A percentile compares a stretch with the other conserved stretches of the same genome.
These are phyloP conservation scores for Lecanoromycetidae sp. DNA, from an alignment of 2,329 filamentous ascomycete species.

Conservation along the genomic window DNA sequence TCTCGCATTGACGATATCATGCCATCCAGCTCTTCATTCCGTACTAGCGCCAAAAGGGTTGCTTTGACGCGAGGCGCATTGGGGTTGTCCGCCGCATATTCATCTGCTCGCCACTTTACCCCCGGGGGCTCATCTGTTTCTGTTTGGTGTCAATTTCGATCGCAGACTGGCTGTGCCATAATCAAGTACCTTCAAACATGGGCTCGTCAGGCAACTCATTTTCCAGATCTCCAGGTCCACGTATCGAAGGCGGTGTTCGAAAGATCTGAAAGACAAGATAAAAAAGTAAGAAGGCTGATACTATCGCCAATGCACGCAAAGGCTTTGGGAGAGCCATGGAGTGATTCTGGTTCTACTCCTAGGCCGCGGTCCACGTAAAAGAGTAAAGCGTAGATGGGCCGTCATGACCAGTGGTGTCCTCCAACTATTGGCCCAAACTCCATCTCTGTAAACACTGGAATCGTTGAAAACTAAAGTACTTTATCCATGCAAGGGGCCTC, in stretches of 20 bases:
- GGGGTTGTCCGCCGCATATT: slow-evolving; percentile 63
- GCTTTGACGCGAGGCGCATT: slow-evolving; percentile 82
- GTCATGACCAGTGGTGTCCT: neutral
- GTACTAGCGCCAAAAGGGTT: slow-evolving; percentile 79
- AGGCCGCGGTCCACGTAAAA: neutral
- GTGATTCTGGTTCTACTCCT: neutral
- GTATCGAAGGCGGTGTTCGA: slow-evolving; percentile 39
- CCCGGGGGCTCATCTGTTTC: slow-evolving; percentile 76
- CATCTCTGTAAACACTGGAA: neutral
- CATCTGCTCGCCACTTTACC: slow-evolving; percentile 57
- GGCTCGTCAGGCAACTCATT: slow-evolving; percentile 65
- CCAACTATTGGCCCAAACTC: neutral
- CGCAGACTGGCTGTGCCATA: too few relatives aligned
- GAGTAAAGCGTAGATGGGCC: neutral
- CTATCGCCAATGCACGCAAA: slow-evolving; percentile 63
- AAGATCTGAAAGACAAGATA: slow-evolving; percentile 70
- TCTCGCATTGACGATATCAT: slow-evolving; percentile 84
- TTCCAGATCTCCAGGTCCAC: slow-evolving; percentile 32
- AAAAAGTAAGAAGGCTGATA: slow-evolving; percentile 59
- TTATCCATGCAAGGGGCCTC: neutral
- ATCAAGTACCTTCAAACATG: slow-evolving; percentile 64
- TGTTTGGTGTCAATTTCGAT: slow-evolving; percentile 30
- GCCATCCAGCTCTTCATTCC: slow-evolving; percentile 75
- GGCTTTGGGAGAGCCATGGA: slow-evolving; percentile 75
- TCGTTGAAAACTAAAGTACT: neutral